These are phyloP conservation scores for Scalesia atractyloides DNA, from an alignment of 129 eudicot species.

Conservation along the genomic window DNA sequence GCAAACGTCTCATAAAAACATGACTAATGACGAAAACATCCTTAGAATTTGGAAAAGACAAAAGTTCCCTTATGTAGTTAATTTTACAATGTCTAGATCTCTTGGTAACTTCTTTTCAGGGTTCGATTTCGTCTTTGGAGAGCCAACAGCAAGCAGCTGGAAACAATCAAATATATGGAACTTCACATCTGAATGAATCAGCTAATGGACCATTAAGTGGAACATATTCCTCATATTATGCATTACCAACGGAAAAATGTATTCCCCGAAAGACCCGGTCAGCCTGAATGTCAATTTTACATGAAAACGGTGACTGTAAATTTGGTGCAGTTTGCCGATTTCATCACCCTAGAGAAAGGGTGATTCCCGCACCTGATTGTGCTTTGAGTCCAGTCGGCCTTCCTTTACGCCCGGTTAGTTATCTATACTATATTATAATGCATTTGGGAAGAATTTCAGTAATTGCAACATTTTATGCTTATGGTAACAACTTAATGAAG, in stretches of 20 bases:
- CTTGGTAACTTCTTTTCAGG: constrained; percentile 42
- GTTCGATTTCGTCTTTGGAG: constrained; percentile 72
- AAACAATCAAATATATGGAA: constrained; percentile 52
- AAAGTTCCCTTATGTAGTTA: constrained; percentile 3
- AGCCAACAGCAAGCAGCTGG: constrained; percentile 62
- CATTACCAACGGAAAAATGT: constrained; percentile 72
- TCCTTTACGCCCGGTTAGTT: constrained; percentile 91
- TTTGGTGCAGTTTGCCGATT: constrained; percentile 96
- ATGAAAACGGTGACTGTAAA: constrained; percentile 99
- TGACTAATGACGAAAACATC: not conserved
- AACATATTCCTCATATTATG: constrained; percentile 58
- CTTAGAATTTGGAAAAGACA: not conserved
- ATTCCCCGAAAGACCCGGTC: constrained; percentile 99
- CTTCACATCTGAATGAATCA: constrained; percentile 55
- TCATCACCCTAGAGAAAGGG: constrained; percentile 93
- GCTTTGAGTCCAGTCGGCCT: constrained; percentile 85
- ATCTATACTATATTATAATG: not conserved
- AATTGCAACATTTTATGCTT: no score
- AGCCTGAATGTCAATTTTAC: constrained; percentile 94
- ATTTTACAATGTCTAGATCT: not conserved
- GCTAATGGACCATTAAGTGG: constrained; percentile 49
- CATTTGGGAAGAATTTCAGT: no score
- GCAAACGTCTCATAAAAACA: not conserved
- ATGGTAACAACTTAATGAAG: no score
- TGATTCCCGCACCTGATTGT: constrained; percentile 85